Conservation (phyloP, 805 yeast genomes). For the Pichia cabralensis region DNA sequence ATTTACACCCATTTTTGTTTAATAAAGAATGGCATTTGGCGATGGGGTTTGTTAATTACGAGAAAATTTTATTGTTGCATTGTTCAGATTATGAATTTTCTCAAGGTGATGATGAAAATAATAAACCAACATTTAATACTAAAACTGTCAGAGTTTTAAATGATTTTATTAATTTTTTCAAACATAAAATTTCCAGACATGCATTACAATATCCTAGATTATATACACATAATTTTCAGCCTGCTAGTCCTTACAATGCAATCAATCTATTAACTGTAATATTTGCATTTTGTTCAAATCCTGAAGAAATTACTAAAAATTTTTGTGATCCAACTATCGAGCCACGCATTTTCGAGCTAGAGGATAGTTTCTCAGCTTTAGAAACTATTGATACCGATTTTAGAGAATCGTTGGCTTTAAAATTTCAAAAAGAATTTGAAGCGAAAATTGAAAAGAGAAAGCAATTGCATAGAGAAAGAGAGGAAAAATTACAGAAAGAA, state of each 20-base stretch:
- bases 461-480: neutral
- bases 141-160: conserved; percentile 19
- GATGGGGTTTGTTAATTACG: conserved; percentile 18
- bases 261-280: conserved; percentile 22
- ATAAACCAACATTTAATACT: conserved; percentile 14
- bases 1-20: conserved; percentile 25
- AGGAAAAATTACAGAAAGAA: conserved; percentile 2
- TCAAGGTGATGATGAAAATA: neutral
- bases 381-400: conserved; percentile 14
- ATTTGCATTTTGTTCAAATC: conserved; percentile 21
- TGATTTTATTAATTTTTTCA: conserved; percentile 20
- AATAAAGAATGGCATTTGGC: conserved; percentile 26
- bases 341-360: conserved; percentile 20
- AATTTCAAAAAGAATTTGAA: no score
- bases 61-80: conserved; percentile 20
- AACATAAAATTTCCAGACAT: conserved; percentile 20
- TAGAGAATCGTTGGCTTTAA: no score
- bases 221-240: conserved; percentile 17
- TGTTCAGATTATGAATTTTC: conserved; percentile 15
- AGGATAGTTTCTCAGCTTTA: conserved; percentile 20
- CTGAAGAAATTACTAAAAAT: conserved; percentile 10
- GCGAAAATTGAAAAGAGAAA: conserved; percentile 1
- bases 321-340: conserved; percentile 17
- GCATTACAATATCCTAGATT: conserved; percentile 20
- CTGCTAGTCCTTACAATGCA: conserved; percentile 18